Evolutionary conservation across 2,329 filamentous ascomycete genomes (phyloP).

Genomic region (Xylaria sp.): DNA sequence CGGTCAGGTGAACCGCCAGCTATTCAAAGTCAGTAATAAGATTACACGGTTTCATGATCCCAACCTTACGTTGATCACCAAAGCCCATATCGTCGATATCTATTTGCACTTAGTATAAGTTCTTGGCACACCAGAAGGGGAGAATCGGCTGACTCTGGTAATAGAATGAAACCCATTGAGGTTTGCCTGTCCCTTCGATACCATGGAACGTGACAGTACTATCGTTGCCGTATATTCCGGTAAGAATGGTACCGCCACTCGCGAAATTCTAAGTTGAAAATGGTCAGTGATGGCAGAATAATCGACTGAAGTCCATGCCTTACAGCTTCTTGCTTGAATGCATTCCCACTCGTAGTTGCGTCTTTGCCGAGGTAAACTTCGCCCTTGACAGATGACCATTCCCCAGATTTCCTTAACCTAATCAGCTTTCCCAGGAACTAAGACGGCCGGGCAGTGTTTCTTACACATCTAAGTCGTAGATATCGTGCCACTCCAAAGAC

Average conservation of each 20-base stretch:
- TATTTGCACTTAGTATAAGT: constrained; percentile 32
- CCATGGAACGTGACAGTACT: constrained; percentile 63
- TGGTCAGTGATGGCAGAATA: constrained; percentile 28
- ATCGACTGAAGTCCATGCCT: constrained; percentile 3
- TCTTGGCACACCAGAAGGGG: background rate
- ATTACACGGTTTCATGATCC: background rate
- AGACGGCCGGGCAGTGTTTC: background rate
- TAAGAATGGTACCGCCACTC: constrained; percentile 58
- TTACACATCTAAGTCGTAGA: constrained; percentile 65
- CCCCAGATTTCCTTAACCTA: constrained; percentile 56
- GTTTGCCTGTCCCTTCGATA: constrained; percentile 61
- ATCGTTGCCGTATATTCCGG: constrained; percentile 65
- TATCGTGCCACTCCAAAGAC: constrained; percentile 63
- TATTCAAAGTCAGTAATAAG: constrained; percentile 27
- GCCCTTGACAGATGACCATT: constrained; percentile 59
- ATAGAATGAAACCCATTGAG: constrained; percentile 68
- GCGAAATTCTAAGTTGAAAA: constrained; percentile 56
- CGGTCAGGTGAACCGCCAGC: constrained; percentile 67
- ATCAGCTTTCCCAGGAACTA: constrained; percentile 2
- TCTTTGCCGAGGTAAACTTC: constrained; percentile 59
- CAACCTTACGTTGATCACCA: constrained; percentile 58
- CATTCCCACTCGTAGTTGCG: constrained; percentile 58
- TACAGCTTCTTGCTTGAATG: constrained; percentile 65
- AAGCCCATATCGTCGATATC: constrained; percentile 71
- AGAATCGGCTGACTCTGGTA: constrained; percentile 57